Evolutionary conservation across 495 filamentous ascomycete genomes (phyloP).

Genomic region (Penicillium simplicissimum): DNA sequence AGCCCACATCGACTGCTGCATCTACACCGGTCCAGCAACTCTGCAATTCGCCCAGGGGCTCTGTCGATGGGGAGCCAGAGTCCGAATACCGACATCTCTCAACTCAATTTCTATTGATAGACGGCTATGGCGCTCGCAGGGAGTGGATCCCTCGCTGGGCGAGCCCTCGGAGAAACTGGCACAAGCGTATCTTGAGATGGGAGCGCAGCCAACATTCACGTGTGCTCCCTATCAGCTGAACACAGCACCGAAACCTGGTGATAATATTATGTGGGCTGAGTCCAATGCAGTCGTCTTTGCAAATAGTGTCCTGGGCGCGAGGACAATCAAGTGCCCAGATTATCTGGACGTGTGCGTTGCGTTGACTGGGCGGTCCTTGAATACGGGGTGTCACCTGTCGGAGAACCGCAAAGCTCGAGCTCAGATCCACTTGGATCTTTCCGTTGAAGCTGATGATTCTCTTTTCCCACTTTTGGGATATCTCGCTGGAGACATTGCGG

Average conservation of each 20-base stretch:
- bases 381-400: conserved; percentile 21
- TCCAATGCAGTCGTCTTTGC: conserved; percentile 38
- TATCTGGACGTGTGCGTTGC: conserved; percentile 35
- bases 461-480: conserved; percentile 36
- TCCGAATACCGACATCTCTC: conserved; percentile 31
- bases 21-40: conserved; percentile 35
- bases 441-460: conserved; percentile 18
- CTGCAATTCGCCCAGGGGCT: conserved; percentile 27
- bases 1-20: conserved; percentile 36
- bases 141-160: conserved; percentile 21
- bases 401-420: conserved; percentile 15
- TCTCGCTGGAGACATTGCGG: conserved; percentile 19
- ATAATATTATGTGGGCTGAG: conserved; percentile 34
- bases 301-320: conserved; percentile 35
- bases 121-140: conserved; percentile 25
- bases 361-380: conserved; percentile 30
- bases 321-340: conserved; percentile 37
- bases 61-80: conserved; percentile 20
- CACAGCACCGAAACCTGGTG: conserved; percentile 23
- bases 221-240: conserved; percentile 36
- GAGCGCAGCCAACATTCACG: conserved; percentile 34
- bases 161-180: conserved; percentile 25
- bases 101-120: conserved; percentile 39
- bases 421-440: conserved; percentile 10
- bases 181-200: conserved; percentile 29